phyloP scores from a whole-genome alignment of 2,329 filamentous ascomycete genomes.

The Colletotrichum sp. region DNA sequence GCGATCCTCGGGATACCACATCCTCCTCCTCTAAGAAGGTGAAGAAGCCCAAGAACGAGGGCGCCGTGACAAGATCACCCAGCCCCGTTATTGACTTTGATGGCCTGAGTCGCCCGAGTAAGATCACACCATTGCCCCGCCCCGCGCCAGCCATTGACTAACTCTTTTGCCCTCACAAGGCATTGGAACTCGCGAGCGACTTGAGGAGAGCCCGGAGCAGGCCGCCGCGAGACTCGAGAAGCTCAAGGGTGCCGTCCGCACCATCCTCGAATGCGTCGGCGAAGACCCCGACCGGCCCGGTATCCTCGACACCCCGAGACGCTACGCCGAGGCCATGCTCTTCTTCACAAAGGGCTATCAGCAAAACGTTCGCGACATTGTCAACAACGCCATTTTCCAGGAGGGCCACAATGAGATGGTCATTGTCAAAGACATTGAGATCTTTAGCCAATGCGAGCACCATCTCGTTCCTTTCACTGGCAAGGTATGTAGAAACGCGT shows the following conservation, averaged over 20 bases:
- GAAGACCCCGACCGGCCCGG: conserved; percentile 72
- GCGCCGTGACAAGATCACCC: conserved; percentile 27
- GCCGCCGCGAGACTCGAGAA: conserved; percentile 58
- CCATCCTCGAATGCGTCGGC: conserved; percentile 71
- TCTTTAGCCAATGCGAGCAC: conserved; percentile 95
- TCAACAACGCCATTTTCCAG: conserved; percentile 93
- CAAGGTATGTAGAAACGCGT: conserved; percentile 65
- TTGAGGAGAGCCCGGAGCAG: conserved; percentile 61
- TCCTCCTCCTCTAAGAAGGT: conserved; percentile 40
- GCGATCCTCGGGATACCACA: conserved; percentile 63
- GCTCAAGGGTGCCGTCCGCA: conserved; percentile 67
- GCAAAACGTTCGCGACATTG: conserved; percentile 88
- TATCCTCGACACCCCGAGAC: conserved; percentile 72
- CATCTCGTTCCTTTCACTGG: conserved; percentile 96
- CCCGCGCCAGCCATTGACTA: conserved; percentile 16
- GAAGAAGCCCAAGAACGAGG: conserved; percentile 30
- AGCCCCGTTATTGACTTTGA: conserved; percentile 67
- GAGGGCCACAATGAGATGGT: conserved; percentile 98
- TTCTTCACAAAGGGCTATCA: conserved; percentile 98
- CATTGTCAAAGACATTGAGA: conserved; percentile 96
- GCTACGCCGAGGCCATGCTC: conserved; percentile 94
- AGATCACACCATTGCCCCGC: neutral
- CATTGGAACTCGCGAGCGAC: conserved; percentile 67
- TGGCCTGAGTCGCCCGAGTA: conserved; percentile 65
- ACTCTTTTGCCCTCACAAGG: conserved; percentile 41